These are phyloP conservation scores for Protomyces lactucae-debilis DNA, from an alignment of 1,139 yeast species.

Conservation along the genomic window DNA sequence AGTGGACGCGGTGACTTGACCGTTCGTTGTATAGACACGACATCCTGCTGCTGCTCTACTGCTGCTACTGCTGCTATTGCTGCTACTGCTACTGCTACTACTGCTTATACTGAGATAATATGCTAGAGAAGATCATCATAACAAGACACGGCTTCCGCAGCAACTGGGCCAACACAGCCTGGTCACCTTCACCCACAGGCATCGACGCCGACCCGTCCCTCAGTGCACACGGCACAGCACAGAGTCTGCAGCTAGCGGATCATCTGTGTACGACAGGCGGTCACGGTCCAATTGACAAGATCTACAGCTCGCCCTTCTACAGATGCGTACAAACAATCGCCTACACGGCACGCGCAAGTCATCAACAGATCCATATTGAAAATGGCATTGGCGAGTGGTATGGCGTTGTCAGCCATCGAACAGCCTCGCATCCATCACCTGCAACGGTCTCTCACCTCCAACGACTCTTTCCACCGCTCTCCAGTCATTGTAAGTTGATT, in stretches of 20 bases:
- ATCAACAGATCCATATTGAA: slow-evolving; percentile 58
- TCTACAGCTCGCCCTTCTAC: slow-evolving; percentile 79
- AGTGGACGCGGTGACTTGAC: neutral
- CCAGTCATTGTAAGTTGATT: slow-evolving; percentile 23
- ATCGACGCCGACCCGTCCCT: slow-evolving; percentile 76
- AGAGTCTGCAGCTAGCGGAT: slow-evolving; percentile 67
- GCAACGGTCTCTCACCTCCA: slow-evolving; percentile 50
- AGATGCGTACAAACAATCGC: slow-evolving; percentile 80
- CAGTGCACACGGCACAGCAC: slow-evolving; percentile 73
- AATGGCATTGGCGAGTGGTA: slow-evolving; percentile 57
- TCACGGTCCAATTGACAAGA: slow-evolving; percentile 50
- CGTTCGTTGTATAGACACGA: no score
- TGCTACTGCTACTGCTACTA: no score
- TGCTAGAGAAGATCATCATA: slow-evolving; percentile 23
- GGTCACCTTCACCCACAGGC: slow-evolving; percentile 50
- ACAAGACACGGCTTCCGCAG: slow-evolving; percentile 68
- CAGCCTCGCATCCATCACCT: slow-evolving; percentile 43
- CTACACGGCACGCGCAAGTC: slow-evolving; percentile 57
- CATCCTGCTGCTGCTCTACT: no score
- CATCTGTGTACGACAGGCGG: slow-evolving; percentile 44
- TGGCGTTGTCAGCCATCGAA: slow-evolving; percentile 31
- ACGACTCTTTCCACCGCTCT: slow-evolving; percentile 51
- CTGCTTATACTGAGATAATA: neutral
- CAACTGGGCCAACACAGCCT: slow-evolving; percentile 54
- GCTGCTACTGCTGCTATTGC: no score